Percentiles rank a stretch among this genome's conserved stretches.
Conservation (phyloP, 176 grass and related monocot genomes). For the barley (Hordeum vulgare) region DNA sequence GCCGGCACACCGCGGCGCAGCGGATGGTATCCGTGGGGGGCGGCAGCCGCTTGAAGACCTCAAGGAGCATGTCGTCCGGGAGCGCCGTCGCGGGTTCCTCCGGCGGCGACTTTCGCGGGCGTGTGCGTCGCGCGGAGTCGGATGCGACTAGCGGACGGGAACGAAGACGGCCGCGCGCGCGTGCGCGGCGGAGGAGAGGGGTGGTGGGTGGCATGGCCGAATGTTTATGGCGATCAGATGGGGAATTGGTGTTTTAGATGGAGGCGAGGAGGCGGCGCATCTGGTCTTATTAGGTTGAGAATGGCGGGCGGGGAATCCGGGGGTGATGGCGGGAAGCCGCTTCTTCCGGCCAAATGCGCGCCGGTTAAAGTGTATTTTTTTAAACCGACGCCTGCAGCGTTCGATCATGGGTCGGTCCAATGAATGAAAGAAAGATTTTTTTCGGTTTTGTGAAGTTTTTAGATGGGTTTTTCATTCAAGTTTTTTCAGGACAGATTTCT, state of each 20-base stretch:
- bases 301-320: neutral
- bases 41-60: constrained; percentile 23
- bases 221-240: neutral
- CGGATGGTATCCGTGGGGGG: constrained; percentile 12
- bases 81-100: neutral
- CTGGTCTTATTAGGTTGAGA: neutral
- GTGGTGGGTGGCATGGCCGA: neutral
- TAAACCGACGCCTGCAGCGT: no score
- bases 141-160: neutral
- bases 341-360: no score
- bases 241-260: neutral
- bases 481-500: no score
- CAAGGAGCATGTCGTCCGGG: constrained; percentile 32
- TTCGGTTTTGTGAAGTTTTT: no score
- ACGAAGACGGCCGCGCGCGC: neutral
- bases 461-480: no score
- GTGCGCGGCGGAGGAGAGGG: neutral
- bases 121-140: neutral
- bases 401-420: no score
- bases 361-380: no score
- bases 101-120: neutral
- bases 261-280: neutral
- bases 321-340: no score
- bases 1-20: constrained; percentile 33
- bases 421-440: no score